Conservation (phyloP, 2,329 filamentous ascomycete species). For the Botrytis byssoidea region DNA sequence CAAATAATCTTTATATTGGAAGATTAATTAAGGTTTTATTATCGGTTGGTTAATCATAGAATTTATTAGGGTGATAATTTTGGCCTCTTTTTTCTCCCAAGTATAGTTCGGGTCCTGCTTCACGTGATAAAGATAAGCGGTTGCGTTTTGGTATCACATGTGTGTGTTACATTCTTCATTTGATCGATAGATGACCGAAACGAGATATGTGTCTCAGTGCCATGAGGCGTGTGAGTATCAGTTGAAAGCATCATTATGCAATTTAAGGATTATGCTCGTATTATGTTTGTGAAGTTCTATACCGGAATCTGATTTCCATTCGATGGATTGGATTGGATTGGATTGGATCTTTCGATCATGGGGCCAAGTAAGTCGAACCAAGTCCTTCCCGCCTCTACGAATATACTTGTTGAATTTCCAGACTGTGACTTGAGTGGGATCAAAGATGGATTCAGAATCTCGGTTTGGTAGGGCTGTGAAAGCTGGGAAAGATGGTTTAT, state of each 20-base stretch:
- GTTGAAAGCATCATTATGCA: conserved; percentile 13
- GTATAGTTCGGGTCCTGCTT: background rate
- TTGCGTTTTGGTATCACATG: background rate
- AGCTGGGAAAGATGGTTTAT: background rate
- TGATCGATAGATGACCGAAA: background rate
- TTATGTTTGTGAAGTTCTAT: too few relatives aligned
- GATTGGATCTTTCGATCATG: background rate
- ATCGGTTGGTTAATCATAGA: too few relatives aligned
- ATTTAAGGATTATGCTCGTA: background rate
- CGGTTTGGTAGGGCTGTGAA: background rate
- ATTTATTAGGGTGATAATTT: too few relatives aligned
- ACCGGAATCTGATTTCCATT: background rate
- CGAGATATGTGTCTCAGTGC: background rate
- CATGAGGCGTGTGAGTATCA: conserved; percentile 5
- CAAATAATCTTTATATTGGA: too few relatives aligned
- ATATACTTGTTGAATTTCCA: background rate
- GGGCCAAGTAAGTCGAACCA: background rate
- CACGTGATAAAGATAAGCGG: conserved; percentile 7
- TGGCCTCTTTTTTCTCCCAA: too few relatives aligned
- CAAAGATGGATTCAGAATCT: background rate
- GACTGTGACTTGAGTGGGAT: background rate
- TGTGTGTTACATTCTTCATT: background rate
- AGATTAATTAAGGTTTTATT: too few relatives aligned
- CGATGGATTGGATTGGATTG: background rate
- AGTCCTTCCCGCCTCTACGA: background rate